Evolutionary conservation across 805 yeast genomes (phyloP), one percentile per base, ranked within the genome.

Genomic region (Barnettozyma sp.): DNA sequence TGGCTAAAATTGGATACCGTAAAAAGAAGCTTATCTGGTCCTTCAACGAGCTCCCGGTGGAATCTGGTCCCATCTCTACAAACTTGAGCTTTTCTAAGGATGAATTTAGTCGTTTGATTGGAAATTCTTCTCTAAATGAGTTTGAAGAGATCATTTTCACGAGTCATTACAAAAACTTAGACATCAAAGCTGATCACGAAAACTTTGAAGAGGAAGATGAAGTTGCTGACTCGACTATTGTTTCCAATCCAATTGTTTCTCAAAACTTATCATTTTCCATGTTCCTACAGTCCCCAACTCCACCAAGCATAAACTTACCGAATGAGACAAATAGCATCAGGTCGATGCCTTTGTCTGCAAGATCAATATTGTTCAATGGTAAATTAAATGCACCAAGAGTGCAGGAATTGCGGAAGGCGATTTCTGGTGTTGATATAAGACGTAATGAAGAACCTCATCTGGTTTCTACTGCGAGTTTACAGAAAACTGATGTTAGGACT

Each of bases 301-400:
- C 20, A 22, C 26, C 40, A 22, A 22, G 15, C 15, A 18, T 26
- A 10, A 15, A n/a, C 6, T 25, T 24, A 8, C 25, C 16, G 7
- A 26, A 34, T 16, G 58, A 53, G 8, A 38, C 30, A 18, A 31
- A 41, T 29, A 49, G 54, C 24, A 49, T 53, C 24, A 49, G 38
- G 24, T 51, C 56, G 3, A 49, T 45, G n/a, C 58, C 56, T 25
- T 22, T 47, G 7, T 50, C 55, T 10, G 53, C 52, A 1, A 49
- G 56, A 44, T 48, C 56, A 1, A 17, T 48, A 13, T 13, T 53
- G 26, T 36, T 43, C 35, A 37, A 37, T 29, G 47, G 48, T 7
- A 52, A 41, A 16, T 28, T 49, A 14, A 40, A 44, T 15, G 44
- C 41, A 7, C 58, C 58, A 27, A 52, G 45, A 26, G 54, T 53